Conservation (phyloP, 2,329 filamentous ascomycete species). For the Neofusicoccum laricinum region DNA sequence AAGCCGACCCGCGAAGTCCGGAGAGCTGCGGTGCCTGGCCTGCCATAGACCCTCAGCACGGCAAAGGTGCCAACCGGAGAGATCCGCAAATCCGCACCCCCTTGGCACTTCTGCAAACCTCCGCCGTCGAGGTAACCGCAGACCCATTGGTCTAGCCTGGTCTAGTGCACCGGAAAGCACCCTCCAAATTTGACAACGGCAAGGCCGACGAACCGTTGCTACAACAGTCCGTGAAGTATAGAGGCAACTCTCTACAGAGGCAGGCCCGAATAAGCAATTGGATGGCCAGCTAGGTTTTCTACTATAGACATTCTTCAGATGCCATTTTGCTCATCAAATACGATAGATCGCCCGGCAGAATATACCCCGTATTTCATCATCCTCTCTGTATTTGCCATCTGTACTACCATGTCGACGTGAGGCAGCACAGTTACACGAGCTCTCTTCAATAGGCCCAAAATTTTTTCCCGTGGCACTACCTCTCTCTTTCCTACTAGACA, state of each 20-base stretch:
- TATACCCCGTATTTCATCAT: neutral
- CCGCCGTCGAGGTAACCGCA: neutral
- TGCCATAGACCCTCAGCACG: neutral
- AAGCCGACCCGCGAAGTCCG: neutral
- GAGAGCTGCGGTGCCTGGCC: neutral
- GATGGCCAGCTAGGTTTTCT: neutral
- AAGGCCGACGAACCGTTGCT: neutral
- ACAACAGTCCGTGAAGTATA: neutral
- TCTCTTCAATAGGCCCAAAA: neutral
- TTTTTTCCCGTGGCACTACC: constrained; percentile 2
- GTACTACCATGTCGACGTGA: neutral
- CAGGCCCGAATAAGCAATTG: neutral
- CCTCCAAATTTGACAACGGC: neutral
- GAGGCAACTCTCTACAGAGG: neutral
- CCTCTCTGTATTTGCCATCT: neutral
- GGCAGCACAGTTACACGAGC: constrained; percentile 8
- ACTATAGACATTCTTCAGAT: neutral
- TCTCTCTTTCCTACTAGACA: neutral
- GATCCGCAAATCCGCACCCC: neutral
- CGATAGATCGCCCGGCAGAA: neutral
- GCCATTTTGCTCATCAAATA: neutral
- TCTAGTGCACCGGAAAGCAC: neutral
- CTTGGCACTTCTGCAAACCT: neutral
- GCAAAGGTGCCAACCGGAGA: neutral
- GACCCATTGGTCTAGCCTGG: neutral